Evolutionary conservation across 805 yeast species (phyloP).

Genomic region (Nakazawaea siamensis): DNA sequence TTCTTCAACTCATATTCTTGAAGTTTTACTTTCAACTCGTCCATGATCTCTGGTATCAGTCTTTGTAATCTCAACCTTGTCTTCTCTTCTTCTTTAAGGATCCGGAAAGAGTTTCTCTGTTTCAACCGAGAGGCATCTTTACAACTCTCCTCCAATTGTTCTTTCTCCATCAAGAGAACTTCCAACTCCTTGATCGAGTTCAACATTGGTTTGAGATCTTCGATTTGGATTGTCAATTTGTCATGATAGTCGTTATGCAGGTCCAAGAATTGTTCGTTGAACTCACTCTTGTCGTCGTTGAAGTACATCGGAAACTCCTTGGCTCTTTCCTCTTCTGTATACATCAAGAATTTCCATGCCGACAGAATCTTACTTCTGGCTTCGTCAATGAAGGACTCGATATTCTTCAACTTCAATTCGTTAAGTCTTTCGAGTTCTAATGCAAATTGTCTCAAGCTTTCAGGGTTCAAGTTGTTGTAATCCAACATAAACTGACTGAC

Average conservation of each 20-base stretch:
- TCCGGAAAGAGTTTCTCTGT: conserved; percentile 69
- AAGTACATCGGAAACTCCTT: conserved; percentile 35
- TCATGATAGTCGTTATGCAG: conserved; percentile 58
- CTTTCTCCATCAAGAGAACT: conserved; percentile 50
- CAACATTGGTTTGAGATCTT: conserved; percentile 46
- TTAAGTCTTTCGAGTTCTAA: conserved; percentile 50
- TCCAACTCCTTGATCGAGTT: conserved; percentile 46
- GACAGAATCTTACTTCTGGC: conserved; percentile 50
- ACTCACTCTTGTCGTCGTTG: conserved; percentile 26
- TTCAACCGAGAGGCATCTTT: conserved; percentile 75
- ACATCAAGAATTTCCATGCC: conserved; percentile 57
- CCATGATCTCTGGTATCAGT: conserved; percentile 57
- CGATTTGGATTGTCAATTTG: conserved; percentile 39
- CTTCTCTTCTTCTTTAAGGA: conserved; percentile 73
- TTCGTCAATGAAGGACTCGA: conserved; percentile 60
- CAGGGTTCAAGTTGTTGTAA: conserved; percentile 39
- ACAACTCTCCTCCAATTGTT: conserved; percentile 56
- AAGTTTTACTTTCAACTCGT: conserved; percentile 39
- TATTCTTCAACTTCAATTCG: conserved; percentile 50
- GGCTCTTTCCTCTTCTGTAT: conserved; percentile 40
- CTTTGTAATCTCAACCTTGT: conserved; percentile 59
- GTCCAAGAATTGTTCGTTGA: conserved; percentile 52
- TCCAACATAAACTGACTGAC: conserved; percentile 28
- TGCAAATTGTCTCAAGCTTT: conserved; percentile 41
- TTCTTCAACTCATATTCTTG: conserved; percentile 36